Base-by-base conservation (phyloP, 805 yeast species). In the Ogataea sp. region DNA sequence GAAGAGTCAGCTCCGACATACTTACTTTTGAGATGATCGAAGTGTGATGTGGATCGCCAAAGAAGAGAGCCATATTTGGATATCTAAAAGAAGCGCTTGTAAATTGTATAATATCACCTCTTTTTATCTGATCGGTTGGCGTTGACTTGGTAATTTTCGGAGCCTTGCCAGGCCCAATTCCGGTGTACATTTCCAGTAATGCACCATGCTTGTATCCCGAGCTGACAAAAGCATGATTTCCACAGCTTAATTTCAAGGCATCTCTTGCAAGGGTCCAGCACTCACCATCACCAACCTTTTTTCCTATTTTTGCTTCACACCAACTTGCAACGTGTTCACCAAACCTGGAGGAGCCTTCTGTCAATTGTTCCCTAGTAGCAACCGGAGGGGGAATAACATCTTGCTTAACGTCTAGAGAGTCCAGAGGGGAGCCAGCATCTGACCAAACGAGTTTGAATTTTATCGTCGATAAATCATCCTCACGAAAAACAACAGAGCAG, bases 221-320 rank as follows among this genome's bases (percentile, higher is more conserved):
- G 14, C 75, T 68, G 2, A 73, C 69, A 53, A 75, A 73, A 1
- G 81, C 80, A 49, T 73, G 75, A 23, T 66, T 71, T 0, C 80
- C 80, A 50, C 80, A 74, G 0, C 76, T 75, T 42, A 71, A 68
- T 36, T 59, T 52, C 32, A 75, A 56, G 0, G 80, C 78, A 36
- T 72, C 73, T 38, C 64, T 69, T 0, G 80, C 81, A 41, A 75
- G 62, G 26, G 76, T 76, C 80, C 80, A 75, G 46, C 82, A 75
- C 47, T 75, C 80, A 6, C 82, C 82, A 30, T 66, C 53, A 2
- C 78, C 79, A 10, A 75, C 78, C 37, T 56, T 53, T 36, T 64
- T 59, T 7, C 78, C 78, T 25, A 58, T 46, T 17, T 65, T 63
- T 20, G 63, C 68, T 44, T 72, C 75, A 51, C 70, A 62, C 82